Evolutionary conservation across 192 early-diverging fungal species (phyloP).

Genomic region (Entrophospora sp.): DNA sequence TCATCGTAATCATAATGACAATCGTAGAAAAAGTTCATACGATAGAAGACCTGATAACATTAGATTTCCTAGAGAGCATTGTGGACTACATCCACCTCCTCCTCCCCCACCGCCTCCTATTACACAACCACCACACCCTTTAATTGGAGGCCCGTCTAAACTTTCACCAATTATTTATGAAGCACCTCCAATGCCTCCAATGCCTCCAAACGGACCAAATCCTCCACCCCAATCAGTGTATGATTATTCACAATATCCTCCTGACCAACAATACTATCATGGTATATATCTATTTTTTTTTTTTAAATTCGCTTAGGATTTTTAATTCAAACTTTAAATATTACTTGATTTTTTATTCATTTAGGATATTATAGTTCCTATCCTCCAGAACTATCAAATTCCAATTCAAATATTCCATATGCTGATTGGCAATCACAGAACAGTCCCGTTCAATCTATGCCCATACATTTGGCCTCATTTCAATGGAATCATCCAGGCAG

Average conservation of each 20-base stretch:
- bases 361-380: constrained; percentile 24
- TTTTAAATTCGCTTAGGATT: neutral
- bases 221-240: constrained; percentile 25
- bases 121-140: too few relatives aligned
- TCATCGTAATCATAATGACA: constrained; percentile 30
- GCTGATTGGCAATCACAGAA: constrained; percentile 26
- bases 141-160: constrained; percentile 24
- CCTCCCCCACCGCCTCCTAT: constrained; percentile 8
- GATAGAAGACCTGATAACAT: constrained; percentile 28
- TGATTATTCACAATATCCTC: constrained; percentile 23
- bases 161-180: constrained; percentile 29
- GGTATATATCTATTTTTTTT: neutral
- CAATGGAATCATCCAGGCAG: constrained; percentile 33
- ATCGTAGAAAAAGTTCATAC: constrained; percentile 26
- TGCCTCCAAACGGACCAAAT: constrained; percentile 16
- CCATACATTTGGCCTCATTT: constrained; percentile 29
- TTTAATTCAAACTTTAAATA: too few relatives aligned
- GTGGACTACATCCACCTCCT: constrained; percentile 23
- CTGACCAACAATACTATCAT: constrained; percentile 9
- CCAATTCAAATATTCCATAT: constrained; percentile 15
- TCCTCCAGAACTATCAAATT: constrained; percentile 23
- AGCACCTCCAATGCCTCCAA: constrained; percentile 21
- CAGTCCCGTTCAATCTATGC: constrained; percentile 12
- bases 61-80: constrained; percentile 23
- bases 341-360: too few relatives aligned